Conservation (phyloP, 106 monocot genomes). For the Dendrobium chrysotoxum region DNA sequence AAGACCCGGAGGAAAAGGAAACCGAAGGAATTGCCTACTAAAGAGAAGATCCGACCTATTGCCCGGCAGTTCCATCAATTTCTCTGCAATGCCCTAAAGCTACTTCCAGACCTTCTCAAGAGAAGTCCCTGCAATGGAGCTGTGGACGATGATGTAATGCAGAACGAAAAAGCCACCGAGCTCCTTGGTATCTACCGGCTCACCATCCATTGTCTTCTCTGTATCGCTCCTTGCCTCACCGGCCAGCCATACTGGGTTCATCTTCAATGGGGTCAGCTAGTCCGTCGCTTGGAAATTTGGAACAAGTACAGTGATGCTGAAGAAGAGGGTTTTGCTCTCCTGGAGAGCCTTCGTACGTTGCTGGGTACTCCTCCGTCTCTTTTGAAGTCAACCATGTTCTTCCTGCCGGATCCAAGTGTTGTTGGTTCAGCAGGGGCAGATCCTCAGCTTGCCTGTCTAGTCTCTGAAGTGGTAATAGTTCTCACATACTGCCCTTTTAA, state of each 20-base stretch:
- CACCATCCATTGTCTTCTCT: conserved; percentile 43
- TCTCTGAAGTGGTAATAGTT: conserved; percentile 18
- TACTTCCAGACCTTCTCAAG: conserved; percentile 33
- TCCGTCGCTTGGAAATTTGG: conserved; percentile 44
- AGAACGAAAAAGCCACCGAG: conserved; percentile 14
- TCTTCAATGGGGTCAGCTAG: conserved; percentile 38
- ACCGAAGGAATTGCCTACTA: not conserved
- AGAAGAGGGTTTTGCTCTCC: conserved; percentile 31
- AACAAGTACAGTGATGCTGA: conserved; percentile 46
- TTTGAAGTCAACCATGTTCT: not conserved
- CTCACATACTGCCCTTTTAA: conserved; percentile 35
- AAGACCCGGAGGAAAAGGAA: conserved; percentile 20
- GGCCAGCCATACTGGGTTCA: conserved; percentile 49
- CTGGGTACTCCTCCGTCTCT: conserved; percentile 1
- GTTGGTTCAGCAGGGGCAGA: conserved; percentile 22
- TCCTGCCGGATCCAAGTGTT: conserved; percentile 27
- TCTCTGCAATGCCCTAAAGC: conserved; percentile 42
- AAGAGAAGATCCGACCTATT: conserved; percentile 26
- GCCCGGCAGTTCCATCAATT: conserved; percentile 65
- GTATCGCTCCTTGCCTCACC: conserved; percentile 44
- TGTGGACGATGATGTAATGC: conserved; percentile 3
- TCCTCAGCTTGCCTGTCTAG: conserved; percentile 29
- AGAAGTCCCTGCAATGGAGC: not conserved
- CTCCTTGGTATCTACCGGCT: conserved; percentile 46
- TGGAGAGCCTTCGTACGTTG: conserved; percentile 27